Evolutionary conservation across 2,329 filamentous ascomycete species (phyloP).

Genomic region (Pseudogymnoascus sp.): DNA sequence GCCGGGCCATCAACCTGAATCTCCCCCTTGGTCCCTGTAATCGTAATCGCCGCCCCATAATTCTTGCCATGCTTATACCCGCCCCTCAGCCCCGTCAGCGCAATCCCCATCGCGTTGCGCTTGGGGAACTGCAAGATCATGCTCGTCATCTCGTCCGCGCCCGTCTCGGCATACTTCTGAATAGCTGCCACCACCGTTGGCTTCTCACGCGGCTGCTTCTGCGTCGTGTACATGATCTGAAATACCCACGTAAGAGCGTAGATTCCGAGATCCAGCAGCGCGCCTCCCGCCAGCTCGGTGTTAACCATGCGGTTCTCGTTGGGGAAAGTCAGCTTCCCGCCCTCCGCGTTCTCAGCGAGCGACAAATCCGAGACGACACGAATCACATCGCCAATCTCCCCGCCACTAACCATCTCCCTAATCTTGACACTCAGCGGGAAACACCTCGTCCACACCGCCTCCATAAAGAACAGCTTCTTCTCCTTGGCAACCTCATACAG

Average conservation of each 20-base stretch:
- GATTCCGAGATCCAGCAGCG: constrained; percentile 61
- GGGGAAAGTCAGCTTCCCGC: constrained; percentile 36
- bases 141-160: constrained; percentile 56
- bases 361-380: constrained; percentile 35
- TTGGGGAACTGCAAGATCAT: constrained; percentile 57
- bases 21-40: constrained; percentile 60
- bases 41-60: constrained; percentile 49
- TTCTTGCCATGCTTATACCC: constrained; percentile 40
- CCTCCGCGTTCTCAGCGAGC: constrained; percentile 45
- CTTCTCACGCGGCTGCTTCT: constrained; percentile 44
- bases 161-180: constrained; percentile 51
- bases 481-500: constrained; percentile 53
- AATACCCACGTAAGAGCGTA: constrained; percentile 66
- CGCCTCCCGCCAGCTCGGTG: constrained; percentile 59
- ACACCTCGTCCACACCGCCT: constrained; percentile 64
- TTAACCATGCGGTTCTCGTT: constrained; percentile 59
- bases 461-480: constrained; percentile 56
- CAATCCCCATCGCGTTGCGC: constrained; percentile 53
- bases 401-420: constrained; percentile 39
- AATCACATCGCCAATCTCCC: constrained; percentile 37
- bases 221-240: constrained; percentile 62
- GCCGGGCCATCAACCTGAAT: constrained; percentile 56
- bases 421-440: constrained; percentile 59
- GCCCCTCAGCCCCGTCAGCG: constrained; percentile 44
- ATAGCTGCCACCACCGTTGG: constrained; percentile 52